These are phyloP conservation scores for Berberis vulgaris DNA, from an alignment of 164 flowering plant genomes.

Conservation along the genomic window DNA sequence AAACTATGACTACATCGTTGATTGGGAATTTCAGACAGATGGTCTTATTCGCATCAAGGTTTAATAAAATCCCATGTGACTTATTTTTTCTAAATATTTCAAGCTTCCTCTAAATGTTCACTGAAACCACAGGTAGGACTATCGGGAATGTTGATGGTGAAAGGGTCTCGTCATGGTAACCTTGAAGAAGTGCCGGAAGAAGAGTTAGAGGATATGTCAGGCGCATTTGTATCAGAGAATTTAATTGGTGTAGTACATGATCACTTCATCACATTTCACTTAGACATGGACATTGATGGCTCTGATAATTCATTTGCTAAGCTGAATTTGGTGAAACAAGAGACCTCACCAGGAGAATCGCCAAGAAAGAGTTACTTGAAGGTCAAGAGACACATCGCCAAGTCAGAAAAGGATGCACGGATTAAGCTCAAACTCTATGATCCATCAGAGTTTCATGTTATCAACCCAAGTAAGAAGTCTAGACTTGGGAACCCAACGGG, in stretches of 20 bases:
- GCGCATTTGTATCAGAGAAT: conserved; percentile 47
- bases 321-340: conserved; percentile 38
- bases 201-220: conserved; percentile 23
- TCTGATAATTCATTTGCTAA: conserved; percentile 66
- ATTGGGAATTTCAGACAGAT: conserved; percentile 54
- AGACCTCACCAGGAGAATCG: conserved; percentile 37
- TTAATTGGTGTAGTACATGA: conserved; percentile 54
- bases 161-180: conserved; percentile 29
- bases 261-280: conserved; percentile 47
- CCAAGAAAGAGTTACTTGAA: conserved; percentile 70
- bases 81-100: background rate
- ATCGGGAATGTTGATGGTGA: conserved; percentile 48
- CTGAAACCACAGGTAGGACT: conserved; percentile 39
- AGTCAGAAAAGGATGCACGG: conserved; percentile 84
- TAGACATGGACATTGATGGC: conserved; percentile 69
- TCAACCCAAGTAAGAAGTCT: conserved; percentile 57
- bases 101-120: no score
- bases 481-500: conserved; percentile 82
- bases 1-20: conserved; percentile 54
- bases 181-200: conserved; percentile 20
- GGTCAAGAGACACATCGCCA: conserved; percentile 47
- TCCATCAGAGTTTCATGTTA: conserved; percentile 75
- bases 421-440: conserved; percentile 73
- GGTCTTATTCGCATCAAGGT: conserved; percentile 50
- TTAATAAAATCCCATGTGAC: background rate